These are phyloP conservation scores for Trypanosoma cruzi DNA, from an alignment of 208 protist genomes.

Conservation along the genomic window DNA sequence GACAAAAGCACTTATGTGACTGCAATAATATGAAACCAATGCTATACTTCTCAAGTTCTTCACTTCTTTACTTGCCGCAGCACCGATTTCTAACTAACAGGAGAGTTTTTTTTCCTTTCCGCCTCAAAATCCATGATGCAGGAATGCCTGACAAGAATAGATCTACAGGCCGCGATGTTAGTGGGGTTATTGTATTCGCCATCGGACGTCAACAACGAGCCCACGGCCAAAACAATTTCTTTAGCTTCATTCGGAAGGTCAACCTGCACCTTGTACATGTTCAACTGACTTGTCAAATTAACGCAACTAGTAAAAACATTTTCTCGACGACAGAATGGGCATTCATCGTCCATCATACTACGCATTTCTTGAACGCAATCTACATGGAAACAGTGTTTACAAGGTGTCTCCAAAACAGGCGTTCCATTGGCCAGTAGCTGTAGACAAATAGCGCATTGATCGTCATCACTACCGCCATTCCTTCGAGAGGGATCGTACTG, in stretches of 20 bases:
- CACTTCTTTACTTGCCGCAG: neutral
- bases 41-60: neutral
- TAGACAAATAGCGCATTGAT: slow-evolving; percentile 59
- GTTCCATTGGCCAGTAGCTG: slow-evolving; percentile 32
- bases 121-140: neutral
- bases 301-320: slow-evolving; percentile 30
- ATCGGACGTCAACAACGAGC: slow-evolving; percentile 35
- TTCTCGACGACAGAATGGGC: slow-evolving; percentile 57
- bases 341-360: slow-evolving; percentile 38
- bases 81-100: neutral
- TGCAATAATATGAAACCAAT: neutral
- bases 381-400: slow-evolving; percentile 72
- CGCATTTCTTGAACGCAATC: slow-evolving; percentile 55
- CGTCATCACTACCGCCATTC: slow-evolving; percentile 27
- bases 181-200: slow-evolving; percentile 52
- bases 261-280: slow-evolving; percentile 41
- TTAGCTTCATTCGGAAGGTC: slow-evolving; percentile 24
- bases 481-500: slow-evolving; percentile 10
- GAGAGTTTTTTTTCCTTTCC: neutral
- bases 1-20: neutral
- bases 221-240: slow-evolving; percentile 49
- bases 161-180: slow-evolving; percentile 48
- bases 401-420: slow-evolving; percentile 52
- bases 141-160: slow-evolving; percentile 30
- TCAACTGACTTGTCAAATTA: slow-evolving; percentile 34